Evolutionary conservation across 805 yeast genomes (phyloP), one percentile per base, ranked within the genome.

Genomic region (Metschnikowia lunata): DNA sequence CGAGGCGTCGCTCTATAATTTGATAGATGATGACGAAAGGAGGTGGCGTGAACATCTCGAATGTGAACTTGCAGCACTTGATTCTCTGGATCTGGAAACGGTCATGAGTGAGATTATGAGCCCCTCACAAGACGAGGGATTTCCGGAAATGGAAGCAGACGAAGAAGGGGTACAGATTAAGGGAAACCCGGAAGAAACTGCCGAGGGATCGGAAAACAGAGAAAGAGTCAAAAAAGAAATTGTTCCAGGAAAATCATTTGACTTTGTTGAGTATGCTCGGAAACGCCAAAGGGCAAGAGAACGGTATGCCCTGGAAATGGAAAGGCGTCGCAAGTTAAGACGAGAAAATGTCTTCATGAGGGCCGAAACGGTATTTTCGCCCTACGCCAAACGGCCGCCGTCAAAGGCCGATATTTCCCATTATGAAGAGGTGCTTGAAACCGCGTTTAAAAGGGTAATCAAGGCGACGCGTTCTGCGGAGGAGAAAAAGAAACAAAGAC

Each of bases 1-100:
- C 3, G 97, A 90, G 59, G 71, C 70, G 40, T 95, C 97, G 0
- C 63, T 91, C 39, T 79, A 84, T 48, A 72, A 78, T 40, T 69
- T 86, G 46, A 72, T 76, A 11, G 74, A 67, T 34, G 68, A 65
- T 26, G 67, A 66, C 59, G 66, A 62, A 26, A 48, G 50, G 34
- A 52, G 58, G 39, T 62, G 66, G 72, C 54, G 47, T 23, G 40
- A 44, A 39, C 54, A 48, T 10, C 57, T 67, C 38, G 72, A 67
- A 45, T 43, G 41, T 8, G 61, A 62, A 26, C 42, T 67, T 15
- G 46, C 40, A 26, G 49, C 47, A 34, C 26, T 39, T 7, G 39
- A 36, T 8, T 23, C 36, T 11, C 37, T 41, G 8, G 40, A 37
- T 27, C 49, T 36, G 2, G 43, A 35, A 31, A 26, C 32, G 7